Evolutionary conservation across 768 basidiomycete species (phyloP).

Genomic region (Suillus subaureus): DNA sequence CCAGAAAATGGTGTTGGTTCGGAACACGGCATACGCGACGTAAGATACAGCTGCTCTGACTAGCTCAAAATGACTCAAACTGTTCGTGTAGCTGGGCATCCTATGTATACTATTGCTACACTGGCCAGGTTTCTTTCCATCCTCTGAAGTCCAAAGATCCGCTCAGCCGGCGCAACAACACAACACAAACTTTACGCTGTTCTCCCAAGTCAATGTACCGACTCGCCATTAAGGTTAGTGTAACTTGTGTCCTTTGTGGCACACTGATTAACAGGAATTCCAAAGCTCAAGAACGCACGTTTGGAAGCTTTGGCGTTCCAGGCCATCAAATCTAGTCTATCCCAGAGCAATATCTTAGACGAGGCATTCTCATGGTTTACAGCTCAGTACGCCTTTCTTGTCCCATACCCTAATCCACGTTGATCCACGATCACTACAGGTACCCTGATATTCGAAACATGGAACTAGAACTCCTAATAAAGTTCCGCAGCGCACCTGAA

Average conservation of each 20-base stretch:
- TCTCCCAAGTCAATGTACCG: constrained; percentile 44
- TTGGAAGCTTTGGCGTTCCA: constrained; percentile 16
- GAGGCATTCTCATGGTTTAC: constrained; percentile 36
- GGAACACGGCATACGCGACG: constrained; percentile 30
- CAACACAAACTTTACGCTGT: constrained; percentile 17
- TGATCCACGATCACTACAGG: constrained; percentile 12
- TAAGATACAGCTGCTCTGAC: constrained; percentile 14
- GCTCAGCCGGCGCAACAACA: background rate
- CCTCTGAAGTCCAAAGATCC: constrained; percentile 24
- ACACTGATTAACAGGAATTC: background rate
- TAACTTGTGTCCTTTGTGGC: background rate
- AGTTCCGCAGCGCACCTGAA: background rate
- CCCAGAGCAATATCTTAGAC: constrained; percentile 27
- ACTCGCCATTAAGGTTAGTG: constrained; percentile 28
- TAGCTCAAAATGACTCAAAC: background rate
- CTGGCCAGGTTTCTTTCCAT: constrained; percentile 28
- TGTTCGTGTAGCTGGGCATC: constrained; percentile 23
- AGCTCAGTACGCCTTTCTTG: constrained; percentile 19
- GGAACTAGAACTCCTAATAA: background rate
- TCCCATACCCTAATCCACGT: background rate
- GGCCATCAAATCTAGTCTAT: constrained; percentile 26
- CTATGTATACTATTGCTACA: constrained; percentile 34
- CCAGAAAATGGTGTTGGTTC: constrained; percentile 31
- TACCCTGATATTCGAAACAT: constrained; percentile 18
- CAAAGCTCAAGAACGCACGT: background rate